A percentile compares a stretch with the other conserved stretches of the same genome.
phyloP scores from a whole-genome alignment of 1,284 basidiomycete species.

The Boletus sp. region DNA sequence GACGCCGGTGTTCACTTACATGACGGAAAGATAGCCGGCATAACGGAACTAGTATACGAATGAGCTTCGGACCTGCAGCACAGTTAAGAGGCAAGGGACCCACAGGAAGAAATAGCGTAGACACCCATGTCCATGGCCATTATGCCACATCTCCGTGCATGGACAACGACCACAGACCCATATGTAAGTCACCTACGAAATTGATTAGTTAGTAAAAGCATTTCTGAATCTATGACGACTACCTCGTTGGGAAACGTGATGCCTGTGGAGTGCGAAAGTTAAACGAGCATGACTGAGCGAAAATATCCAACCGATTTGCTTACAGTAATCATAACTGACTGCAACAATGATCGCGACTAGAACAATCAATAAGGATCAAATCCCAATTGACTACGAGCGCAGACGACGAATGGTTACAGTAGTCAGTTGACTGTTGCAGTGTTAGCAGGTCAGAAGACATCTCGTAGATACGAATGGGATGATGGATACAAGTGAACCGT shows the following conservation, averaged over 20 bases:
- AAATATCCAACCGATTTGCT: background rate
- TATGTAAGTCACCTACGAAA: background rate
- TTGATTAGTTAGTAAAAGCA: background rate
- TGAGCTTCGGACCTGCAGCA: background rate
- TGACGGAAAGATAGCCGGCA: background rate
- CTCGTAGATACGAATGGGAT: background rate
- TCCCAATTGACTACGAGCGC: too few relatives aligned
- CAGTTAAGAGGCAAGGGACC: background rate
- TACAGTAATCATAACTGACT: slow-evolving; percentile 6
- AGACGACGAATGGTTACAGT: background rate
- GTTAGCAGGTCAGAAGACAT: background rate
- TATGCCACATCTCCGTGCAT: too few relatives aligned
- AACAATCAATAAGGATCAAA: background rate
- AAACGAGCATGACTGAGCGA: background rate
- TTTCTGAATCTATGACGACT: background rate
- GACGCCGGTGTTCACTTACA: background rate
- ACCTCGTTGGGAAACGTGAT: slow-evolving; percentile 5
- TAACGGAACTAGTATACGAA: background rate
- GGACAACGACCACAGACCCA: background rate
- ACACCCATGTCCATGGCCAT: slow-evolving; percentile 3
- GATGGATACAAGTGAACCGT: background rate
- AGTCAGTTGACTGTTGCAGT: background rate
- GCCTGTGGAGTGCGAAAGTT: background rate
- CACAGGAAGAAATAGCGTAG: background rate
- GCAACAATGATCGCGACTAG: background rate